phyloP scores from a whole-genome alignment of 305 asterid genomes.

The Rubia peregrina region DNA sequence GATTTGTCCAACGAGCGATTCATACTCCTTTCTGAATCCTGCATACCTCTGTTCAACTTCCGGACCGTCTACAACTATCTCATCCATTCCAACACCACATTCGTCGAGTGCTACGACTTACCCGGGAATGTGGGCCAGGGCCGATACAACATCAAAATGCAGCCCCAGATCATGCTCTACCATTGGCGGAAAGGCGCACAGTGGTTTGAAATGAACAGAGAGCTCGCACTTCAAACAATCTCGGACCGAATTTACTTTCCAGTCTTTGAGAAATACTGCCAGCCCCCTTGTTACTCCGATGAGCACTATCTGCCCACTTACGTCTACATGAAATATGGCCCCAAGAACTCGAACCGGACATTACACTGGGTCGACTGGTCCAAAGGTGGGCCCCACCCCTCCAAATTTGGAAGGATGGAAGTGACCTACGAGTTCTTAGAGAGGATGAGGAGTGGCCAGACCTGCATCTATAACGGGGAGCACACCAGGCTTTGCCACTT shows the following conservation, averaged over 20 bases:
- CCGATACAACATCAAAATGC: slow-evolving; percentile 48
- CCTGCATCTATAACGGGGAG: slow-evolving; percentile 51
- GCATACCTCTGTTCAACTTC: slow-evolving; percentile 74
- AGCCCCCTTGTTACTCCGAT: slow-evolving; percentile 66
- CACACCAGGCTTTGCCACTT: slow-evolving; percentile 46
- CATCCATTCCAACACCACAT: slow-evolving; percentile 36
- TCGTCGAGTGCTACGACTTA: slow-evolving; percentile 49
- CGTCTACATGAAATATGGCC: slow-evolving; percentile 31
- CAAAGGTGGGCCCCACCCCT: slow-evolving; percentile 70
- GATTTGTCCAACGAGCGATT: slow-evolving; percentile 64
- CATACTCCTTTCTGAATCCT: slow-evolving; percentile 59
- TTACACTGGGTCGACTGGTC: slow-evolving; percentile 96
- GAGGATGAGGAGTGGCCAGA: slow-evolving; percentile 30
- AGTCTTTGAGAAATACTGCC: slow-evolving; percentile 38
- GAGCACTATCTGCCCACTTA: slow-evolving; percentile 75
- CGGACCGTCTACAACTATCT: slow-evolving; percentile 47
- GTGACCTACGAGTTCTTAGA: slow-evolving; percentile 39
- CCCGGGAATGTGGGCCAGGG: slow-evolving; percentile 64
- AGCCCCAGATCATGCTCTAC: slow-evolving; percentile 30
- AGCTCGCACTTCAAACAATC: slow-evolving; percentile 41
- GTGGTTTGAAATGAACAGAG: slow-evolving; percentile 63
- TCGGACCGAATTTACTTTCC: slow-evolving; percentile 31
- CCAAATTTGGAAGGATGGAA: slow-evolving; percentile 35
- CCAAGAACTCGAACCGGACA: slow-evolving; percentile 46
- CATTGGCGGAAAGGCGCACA: slow-evolving; percentile 82